Evolutionary conservation across 73 alveolate genomes (phyloP), one percentile per base, ranked within the genome.

Genomic region (Uronychia setigera): DNA sequence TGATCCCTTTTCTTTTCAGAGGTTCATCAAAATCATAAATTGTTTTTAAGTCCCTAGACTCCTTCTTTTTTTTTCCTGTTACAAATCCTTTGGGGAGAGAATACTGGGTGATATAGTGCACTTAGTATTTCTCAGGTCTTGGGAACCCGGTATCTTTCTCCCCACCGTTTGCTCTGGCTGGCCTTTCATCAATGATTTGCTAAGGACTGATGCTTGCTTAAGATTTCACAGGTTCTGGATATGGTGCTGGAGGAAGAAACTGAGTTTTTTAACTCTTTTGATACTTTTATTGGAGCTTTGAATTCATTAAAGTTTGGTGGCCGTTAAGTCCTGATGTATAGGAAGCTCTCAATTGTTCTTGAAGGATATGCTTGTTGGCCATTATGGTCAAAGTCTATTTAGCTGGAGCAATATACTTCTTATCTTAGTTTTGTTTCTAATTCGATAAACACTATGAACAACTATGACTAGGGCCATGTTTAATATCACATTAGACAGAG

Each of bases 91-190:
- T 91, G 0, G 96, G 93, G 76, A 86, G 67, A 0, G 96, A 67
- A 67, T 91, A 91, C 76, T 85, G 79, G 60, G 85, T 91, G 27
- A 91, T 87, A 79, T 84, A 91, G 81, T 91, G 88, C 59, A 80
- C 33, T 35, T 91, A 34, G 80, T 91, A 91, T 27, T 79, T 77
- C 31, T 91, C 93, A 25, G 96, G 96, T 83, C 81, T 46, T 0
- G 96, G 96, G 77, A 87, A 91, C 26, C 96, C 96, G 33, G 82
- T 82, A 11, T 32, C 83, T 35, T 77, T 30, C 83, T 82, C 89
- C n/a, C 19, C 67, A 11, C 67, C 67, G 19, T 19, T 5, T 46
- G 19, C 19, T 46, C 19, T 46, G 19, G 67, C 67, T 19, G 67
- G 67, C 19, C 67, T 46, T 46, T 46, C 67, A 46, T 19, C 67